Evolutionary conservation across 495 filamentous ascomycete genomes (phyloP), one percentile per base, ranked within the genome.

Genomic region (Hyaloscypha hepaticicola): DNA sequence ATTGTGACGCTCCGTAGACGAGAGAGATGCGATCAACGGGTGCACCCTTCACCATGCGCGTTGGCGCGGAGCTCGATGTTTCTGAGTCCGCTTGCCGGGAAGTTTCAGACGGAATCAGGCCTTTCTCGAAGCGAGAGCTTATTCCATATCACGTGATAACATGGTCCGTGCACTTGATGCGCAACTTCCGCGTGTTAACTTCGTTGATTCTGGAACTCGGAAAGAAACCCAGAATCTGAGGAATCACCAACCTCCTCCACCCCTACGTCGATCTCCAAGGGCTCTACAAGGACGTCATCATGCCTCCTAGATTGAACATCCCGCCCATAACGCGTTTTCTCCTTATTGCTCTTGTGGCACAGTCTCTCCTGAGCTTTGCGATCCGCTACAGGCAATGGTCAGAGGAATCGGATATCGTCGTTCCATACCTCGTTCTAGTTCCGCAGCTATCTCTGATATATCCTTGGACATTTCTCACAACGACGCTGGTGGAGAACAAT

Each of bases 401-500:
- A 22, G 69, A 76, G 28, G 60, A 67, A 67, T 60, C 68, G 70
- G 77, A 80, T 66, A 83, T 88, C 58, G 84, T 91, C 64, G 85
- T 93, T 58, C 90, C 92, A 64, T 97, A 93, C 78, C 84, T 99
- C 55, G 89, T 88, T 33, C 81, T 98, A 55, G 85, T 98, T 38
- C 95, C 95, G 2, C 89, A 90, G 59, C 80, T 85, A 48, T 92
- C 92, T 57, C 77, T 94, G 26, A 85, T 89, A 71, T 97, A 96
- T 73, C 95, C 96, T 1, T 99, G 95, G 95, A 92, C 90, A 5
- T 91, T 96, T 68, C 69, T 93, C 33, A 90, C 90, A 0, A 90
- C 95, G 11, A 90, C 93, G 0, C 84, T 97, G 51, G 91, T 96
- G 55, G 95, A 99, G 76, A 90, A 91, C 75, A 98, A 98, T 72